Percentiles rank a stretch among this genome's conserved stretches.
These are phyloP conservation scores for Clohesyomyces aquaticus DNA, from an alignment of 495 filamentous ascomycete species.

Conservation along the genomic window DNA sequence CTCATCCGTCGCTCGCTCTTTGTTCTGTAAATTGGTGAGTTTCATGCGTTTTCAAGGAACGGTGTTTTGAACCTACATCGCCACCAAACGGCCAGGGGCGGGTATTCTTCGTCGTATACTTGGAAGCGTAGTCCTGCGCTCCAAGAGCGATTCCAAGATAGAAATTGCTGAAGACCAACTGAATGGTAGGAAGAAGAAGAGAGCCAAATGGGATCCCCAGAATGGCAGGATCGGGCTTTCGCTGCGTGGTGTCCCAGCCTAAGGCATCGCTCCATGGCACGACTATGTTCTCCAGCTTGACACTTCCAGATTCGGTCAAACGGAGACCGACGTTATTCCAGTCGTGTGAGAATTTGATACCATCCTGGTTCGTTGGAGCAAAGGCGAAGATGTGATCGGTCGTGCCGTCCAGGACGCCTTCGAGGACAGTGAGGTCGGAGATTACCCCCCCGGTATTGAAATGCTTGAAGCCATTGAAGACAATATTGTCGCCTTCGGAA, in stretches of 20 bases:
- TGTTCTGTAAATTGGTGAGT: constrained; percentile 43
- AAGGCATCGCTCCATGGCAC: constrained; percentile 62
- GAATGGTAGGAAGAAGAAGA: constrained; percentile 62
- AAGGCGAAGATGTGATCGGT: constrained; percentile 63
- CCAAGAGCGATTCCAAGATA: constrained; percentile 64
- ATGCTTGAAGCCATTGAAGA: constrained; percentile 62
- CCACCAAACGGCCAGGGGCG: constrained; percentile 64
- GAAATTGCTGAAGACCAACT: constrained; percentile 66
- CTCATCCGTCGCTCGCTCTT: constrained; percentile 58
- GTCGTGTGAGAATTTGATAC: constrained; percentile 61
- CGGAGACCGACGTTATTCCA: constrained; percentile 66
- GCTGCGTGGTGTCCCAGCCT: constrained; percentile 56
- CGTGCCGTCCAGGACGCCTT: constrained; percentile 59
- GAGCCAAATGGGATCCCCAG: constrained; percentile 56
- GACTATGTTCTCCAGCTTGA: constrained; percentile 59
- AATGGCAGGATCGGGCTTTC: constrained; percentile 52
- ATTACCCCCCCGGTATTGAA: constrained; percentile 68
- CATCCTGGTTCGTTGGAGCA: constrained; percentile 56
- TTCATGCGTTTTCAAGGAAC: not conserved
- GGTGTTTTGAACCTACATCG: constrained; percentile 41
- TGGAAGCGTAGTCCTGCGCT: constrained; percentile 53
- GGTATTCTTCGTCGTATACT: constrained; percentile 57
- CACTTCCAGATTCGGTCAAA: constrained; percentile 62
- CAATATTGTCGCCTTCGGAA: constrained; percentile 54
- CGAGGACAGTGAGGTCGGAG: constrained; percentile 64